Percentiles rank a stretch among this genome's conserved stretches.
Conservation (phyloP, 805 yeast genomes). For the Blastobotrys parvus region DNA sequence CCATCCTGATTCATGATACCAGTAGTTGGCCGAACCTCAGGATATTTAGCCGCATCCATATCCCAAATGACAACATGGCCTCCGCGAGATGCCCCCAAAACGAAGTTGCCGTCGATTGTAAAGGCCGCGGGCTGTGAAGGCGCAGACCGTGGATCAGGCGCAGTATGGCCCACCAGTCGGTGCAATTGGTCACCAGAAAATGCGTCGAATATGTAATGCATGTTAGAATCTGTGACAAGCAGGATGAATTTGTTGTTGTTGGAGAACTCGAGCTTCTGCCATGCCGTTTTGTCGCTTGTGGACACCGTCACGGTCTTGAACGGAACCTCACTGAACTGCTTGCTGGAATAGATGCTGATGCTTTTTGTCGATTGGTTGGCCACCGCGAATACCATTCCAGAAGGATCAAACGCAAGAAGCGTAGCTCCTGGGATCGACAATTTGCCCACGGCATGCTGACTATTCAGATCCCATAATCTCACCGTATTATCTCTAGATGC, state of each 20-base stretch:
- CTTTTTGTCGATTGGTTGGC: conserved; percentile 39
- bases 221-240: conserved; percentile 46
- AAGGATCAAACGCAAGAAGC: conserved; percentile 69
- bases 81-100: conserved; percentile 52
- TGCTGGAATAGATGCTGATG: conserved; percentile 53
- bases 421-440: conserved; percentile 47
- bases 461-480: conserved; percentile 78
- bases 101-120: conserved; percentile 59
- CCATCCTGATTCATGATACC: conserved; percentile 12
- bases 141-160: conserved; percentile 38
- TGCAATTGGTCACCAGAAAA: conserved; percentile 48
- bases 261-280: conserved; percentile 70
- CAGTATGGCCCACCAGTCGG: conserved; percentile 39
- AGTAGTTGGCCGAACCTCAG: conserved; percentile 19
- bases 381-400: conserved; percentile 73
- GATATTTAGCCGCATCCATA: conserved; percentile 13
- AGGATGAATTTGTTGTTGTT: conserved; percentile 63
- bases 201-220: conserved; percentile 62
- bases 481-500: conserved; percentile 73
- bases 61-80: conserved; percentile 50
- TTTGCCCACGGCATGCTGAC: conserved; percentile 56
- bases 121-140: conserved; percentile 52
- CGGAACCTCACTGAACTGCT: conserved; percentile 49
- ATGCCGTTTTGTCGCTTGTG: conserved; percentile 32
- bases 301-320: conserved; percentile 37